Evolutionary conservation across 345 rosid species (phyloP), one percentile per base, ranked within the genome.

Genomic region (Garcia nutans): DNA sequence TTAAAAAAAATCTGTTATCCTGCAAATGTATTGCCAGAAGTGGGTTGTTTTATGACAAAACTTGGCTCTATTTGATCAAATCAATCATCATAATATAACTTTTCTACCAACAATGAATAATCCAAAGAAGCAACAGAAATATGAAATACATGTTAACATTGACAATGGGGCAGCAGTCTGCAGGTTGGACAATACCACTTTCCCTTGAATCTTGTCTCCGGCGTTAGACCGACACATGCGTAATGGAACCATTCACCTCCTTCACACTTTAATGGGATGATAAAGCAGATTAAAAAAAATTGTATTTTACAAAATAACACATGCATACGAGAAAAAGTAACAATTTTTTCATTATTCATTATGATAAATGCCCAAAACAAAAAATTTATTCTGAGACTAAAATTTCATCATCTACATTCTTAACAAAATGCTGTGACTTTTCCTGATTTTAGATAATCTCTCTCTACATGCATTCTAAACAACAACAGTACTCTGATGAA

Each of bases 161-260:
- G 90, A 71, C 84, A 81, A n/a, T 86, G 91, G 5, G 93, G 91
- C 20, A 83, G 88, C 67, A 77, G 26, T 76, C 85, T 91, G 86
- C 99, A 96, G 63, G 99, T 93, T 42, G 98, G 98, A 83, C 99
- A 96, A 75, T 88, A 96, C 99, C 99, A 96, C 79, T 96, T 96
- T 63, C 97, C 99, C 87, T 87, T 93, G 85, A 96, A 96, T 84
- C 99, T 87, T 50, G 97, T 96, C 86, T 96, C 98, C 0, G 98
- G 95, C n/a, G 97, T 92, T 77, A 96, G 88, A 68, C 99, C 99
- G 55, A 96, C 99, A 41, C 99, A 96, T 1, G 93, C n/a, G 73
- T 96, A 96, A 71, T 93, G 99, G 87, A 96, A 96, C 99, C 99
- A 93, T 80, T 96, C 99, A 63, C 99, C 99, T 85, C 99, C 99